A percentile compares a stretch with the other conserved stretches of the same genome.
Evolutionary conservation across 1,139 yeast genomes (phyloP).

Genomic region (Lodderomyces metapsilosis): DNA sequence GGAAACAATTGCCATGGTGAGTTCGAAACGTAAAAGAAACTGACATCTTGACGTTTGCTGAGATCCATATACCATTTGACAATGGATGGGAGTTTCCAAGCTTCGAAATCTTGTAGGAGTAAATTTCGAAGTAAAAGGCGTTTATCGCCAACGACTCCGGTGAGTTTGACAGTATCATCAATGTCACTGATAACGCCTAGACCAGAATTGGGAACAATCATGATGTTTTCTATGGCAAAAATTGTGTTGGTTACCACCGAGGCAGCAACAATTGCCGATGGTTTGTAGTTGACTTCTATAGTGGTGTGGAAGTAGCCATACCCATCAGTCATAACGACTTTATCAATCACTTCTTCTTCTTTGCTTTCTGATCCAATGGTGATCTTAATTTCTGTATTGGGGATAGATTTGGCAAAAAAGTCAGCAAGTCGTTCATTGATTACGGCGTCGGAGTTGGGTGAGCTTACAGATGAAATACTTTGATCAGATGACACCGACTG

Average conservation of each 20-base stretch:
- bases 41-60: conserved; percentile 41
- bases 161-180: conserved; percentile 88
- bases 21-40: conserved; percentile 90
- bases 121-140: conserved; percentile 78
- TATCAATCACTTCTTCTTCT: conserved; percentile 18
- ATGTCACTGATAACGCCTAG: conserved; percentile 84
- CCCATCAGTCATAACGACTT: conserved; percentile 47
- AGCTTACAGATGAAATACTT: neutral
- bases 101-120: conserved; percentile 60
- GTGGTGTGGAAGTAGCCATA: conserved; percentile 58
- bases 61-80: conserved; percentile 61
- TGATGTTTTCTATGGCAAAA: conserved; percentile 44
- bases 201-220: conserved; percentile 47
- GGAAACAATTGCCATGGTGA: conserved; percentile 89
- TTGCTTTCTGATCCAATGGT: conserved; percentile 48
- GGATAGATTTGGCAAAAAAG: conserved; percentile 58
- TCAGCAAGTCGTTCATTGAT: conserved; percentile 57
- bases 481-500: conserved; percentile 13
- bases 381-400: conserved; percentile 51
- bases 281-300: conserved; percentile 52
- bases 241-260: conserved; percentile 46
- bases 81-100: conserved; percentile 73
- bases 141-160: conserved; percentile 89
- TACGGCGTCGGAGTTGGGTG: conserved; percentile 12
- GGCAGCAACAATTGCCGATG: conserved; percentile 46